A percentile compares a stretch with the other conserved stretches of the same genome.
These are phyloP conservation scores for Penicillium tannophilum DNA, from an alignment of 495 filamentous ascomycete genomes.

Conservation along the genomic window DNA sequence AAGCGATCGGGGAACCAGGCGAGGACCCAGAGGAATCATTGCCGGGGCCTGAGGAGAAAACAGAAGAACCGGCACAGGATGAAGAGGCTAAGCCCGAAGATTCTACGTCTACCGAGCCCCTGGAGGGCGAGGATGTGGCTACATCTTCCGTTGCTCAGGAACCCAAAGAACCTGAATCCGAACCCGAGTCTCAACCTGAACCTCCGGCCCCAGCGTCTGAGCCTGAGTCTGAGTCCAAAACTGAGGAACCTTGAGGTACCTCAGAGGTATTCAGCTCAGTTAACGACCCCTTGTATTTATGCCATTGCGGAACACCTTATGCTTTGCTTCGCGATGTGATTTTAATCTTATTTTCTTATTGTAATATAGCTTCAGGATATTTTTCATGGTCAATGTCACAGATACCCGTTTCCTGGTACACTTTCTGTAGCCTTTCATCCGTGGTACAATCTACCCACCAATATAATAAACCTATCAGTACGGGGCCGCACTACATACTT, in stretches of 20 bases:
- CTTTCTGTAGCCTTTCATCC: background rate
- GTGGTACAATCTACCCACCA: background rate
- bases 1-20: background rate
- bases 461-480: too few species aligned
- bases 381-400: conserved; percentile 41
- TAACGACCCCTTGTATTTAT: conserved; percentile 7
- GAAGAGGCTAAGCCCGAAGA: conserved; percentile 4
- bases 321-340: conserved; percentile 13
- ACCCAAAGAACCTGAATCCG: conserved; percentile 8
- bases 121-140: conserved; percentile 16
- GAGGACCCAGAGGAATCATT: conserved; percentile 1
- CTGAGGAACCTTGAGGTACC: conserved; percentile 1
- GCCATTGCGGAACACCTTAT: conserved; percentile 11
- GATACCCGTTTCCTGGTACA: conserved; percentile 38
- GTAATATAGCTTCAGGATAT: conserved; percentile 34
- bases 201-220: conserved; percentile 2
- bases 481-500: too few species aligned
- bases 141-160: conserved; percentile 13
- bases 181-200: conserved; percentile 17
- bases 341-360: conserved; percentile 8
- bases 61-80: conserved; percentile 8
- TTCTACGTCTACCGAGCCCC: conserved; percentile 3
- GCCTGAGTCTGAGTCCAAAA: conserved; percentile 7
- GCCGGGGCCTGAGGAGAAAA: background rate
- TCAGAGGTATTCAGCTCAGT: background rate